Evolutionary conservation across 768 basidiomycete genomes (phyloP), one percentile per base, ranked within the genome.

Genomic region (Podaxis pistillaris): DNA sequence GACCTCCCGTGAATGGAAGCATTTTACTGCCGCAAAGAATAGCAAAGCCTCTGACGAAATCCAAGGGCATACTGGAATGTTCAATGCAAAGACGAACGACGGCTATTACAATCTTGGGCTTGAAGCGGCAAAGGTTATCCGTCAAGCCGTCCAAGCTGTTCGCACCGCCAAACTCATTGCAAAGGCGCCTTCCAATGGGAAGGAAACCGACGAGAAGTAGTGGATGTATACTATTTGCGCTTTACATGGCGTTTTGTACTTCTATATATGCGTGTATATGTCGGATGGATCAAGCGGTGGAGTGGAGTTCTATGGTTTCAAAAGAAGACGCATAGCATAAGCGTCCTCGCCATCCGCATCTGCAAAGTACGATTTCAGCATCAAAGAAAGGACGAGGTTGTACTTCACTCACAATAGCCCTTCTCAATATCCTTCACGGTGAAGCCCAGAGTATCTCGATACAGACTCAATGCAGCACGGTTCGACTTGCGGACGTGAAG

Each of bases 311-410:
- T 44, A 56, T 62, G 60, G 30, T 30, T 50, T 79, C 63, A 94
- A 77, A 6, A 81, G 78, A 47, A 94, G 81, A 24, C 87, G 83
- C 94, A 97, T 97, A 2, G 92, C 88, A 70, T 94, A 95, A 22
- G 95, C 95, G 64, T 96, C 94, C 75, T 97, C 94, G 3, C 94
- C 94, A 69, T 97, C 94, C 2, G 94, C 95, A 76, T 96, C 94
- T 96, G 71, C 38, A 28, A 63, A 46, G 13, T 37, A 33, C 37
- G 51, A 12, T 54, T 51, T 33, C 12, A 63, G 19, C 6, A n/a
- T 52, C 15, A 51, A n/a, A 15, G 15, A 53, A 30, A 37, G 40
- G 4, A 38, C 22, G 19, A 15, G 19, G 36, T 5, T 12, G 5
- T 6, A 19, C 12, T 8, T 50, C 13, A 73, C 79, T 63, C 72